Evolutionary conservation across 768 basidiomycete genomes (phyloP).

Genomic region (Podaxis sp.): DNA sequence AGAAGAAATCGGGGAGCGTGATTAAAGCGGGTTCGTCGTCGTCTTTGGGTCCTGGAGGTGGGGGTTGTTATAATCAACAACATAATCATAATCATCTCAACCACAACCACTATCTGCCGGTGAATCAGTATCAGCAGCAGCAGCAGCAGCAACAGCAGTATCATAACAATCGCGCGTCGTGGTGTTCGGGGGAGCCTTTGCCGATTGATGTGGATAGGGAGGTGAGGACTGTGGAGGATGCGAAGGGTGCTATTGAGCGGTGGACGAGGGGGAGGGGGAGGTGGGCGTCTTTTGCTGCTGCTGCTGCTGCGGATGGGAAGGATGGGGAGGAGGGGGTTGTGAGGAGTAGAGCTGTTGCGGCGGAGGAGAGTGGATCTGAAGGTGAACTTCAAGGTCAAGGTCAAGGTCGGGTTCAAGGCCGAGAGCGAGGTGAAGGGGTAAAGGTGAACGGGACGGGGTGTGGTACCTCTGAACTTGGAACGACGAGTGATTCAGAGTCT

Average conservation of each 20-base stretch:
- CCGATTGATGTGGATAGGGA: background rate
- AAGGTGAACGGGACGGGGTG: background rate
- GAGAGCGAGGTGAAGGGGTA: background rate
- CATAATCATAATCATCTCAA: background rate
- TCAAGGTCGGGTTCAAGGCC: background rate
- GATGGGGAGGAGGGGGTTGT: background rate
- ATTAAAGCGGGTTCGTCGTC: background rate
- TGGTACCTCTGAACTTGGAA: background rate
- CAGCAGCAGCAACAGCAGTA: background rate
- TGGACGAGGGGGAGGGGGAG: slow-evolving; percentile 8
- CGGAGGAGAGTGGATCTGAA: background rate
- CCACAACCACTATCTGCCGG: background rate
- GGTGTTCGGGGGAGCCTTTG: slow-evolving; percentile 9
- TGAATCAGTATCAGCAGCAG: background rate
- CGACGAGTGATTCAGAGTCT: background rate
- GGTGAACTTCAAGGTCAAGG: background rate
- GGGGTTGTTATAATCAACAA: too few species aligned
- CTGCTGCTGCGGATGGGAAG: background rate
- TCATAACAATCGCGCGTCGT: slow-evolving; percentile 2
- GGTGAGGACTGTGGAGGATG: slow-evolving; percentile 1
- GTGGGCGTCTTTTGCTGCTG: background rate
- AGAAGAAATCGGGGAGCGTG: slow-evolving; percentile 1
- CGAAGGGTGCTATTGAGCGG: background rate
- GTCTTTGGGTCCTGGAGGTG: background rate
- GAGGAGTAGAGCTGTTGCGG: background rate